Evolutionary conservation across 2,329 filamentous ascomycete species (phyloP), one percentile per base, ranked within the genome.

Genomic region (Dothiorella sarmentorum): DNA sequence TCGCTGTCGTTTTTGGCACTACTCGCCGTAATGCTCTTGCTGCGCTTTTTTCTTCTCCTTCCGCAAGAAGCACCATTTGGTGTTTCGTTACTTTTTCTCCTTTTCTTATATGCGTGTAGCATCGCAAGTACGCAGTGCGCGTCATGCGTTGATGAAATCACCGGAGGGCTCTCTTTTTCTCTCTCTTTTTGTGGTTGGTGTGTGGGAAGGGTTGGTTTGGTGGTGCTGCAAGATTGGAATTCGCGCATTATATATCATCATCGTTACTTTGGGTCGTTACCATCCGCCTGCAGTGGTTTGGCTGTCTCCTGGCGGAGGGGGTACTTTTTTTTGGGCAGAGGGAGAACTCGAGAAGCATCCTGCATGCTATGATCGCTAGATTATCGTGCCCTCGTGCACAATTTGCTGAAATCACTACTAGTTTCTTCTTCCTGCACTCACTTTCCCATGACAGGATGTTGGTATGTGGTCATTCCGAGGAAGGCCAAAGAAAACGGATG

Each of bases 211-310:
- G 35, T 18, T 11, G 33, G 35, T 11, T n/a, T 31, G 29, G 29
- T 40, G 49, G 20, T 38, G 22, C 24, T 55, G 35, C 20, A 53
- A 53, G 52, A 56, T 56, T 56, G 52, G 15, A 18, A 53, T 53
- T 40, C 22, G 35, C 47, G 47, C 47, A 52, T 40, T 52, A 40
- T 52, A 52, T 31, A 51, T 37, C 45, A 52, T 20, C 7, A 20
- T 37, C 7, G 13, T 31, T 49, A 7, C 13, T 33, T 49, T n/a
- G n/a, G n/a, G 9, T 22, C 17, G 29, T 49, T 22, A 4, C 6
- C 18, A n/a, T 37, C n/a, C 26, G 27, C 17, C 24, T 15, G 24
- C 26, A 15, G 18, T 43, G 7, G 29, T 20, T 22, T 15, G 29
- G 29, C 7, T 15, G 26, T 35, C 18, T 4, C 13, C 15, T 38